Base-by-base conservation (phyloP, 192 early-diverging fungal genomes). In the Coemansia sp. region DNA sequence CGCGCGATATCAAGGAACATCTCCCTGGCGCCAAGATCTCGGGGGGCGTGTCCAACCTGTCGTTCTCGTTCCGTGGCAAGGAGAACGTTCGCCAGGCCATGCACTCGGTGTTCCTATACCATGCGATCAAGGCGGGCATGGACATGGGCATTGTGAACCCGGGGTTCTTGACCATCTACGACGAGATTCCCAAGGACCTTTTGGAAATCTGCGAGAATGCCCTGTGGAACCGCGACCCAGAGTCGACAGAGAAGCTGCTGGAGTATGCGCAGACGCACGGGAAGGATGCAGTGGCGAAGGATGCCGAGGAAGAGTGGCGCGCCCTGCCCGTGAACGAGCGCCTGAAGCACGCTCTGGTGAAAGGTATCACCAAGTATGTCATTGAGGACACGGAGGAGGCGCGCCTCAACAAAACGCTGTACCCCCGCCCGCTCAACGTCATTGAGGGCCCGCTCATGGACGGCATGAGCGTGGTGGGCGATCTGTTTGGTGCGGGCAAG, bases 121-220 rank as follows among this genome's bases (percentile, higher is more conserved):
- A 92, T 52, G 69, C 86, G 19, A 85, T 84, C 57, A 76, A 85
- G 52, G 85, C 70, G 21, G 91, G 92, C 12, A 87, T 97, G 87
- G 94, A 94, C 70, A 94, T 97, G 94, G 94, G 94, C 56, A 97
- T 97, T 51, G 94, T 97, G 56, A 94, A 94, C 61, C 90, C 94
- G 5, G 94, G 92, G 45, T 90, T 90, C 79, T 76, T 95, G 73
- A 91, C 92, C 30, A 92, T 94, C 42, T 94, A 97, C 52, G 90
- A 92, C 59, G 92, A 97, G 30, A 91, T 97, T 44, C 91, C 91
- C 46, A 91, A 92, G 68, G 92, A 97, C 74, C 72, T 97, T 19
- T 62, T 94, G 26, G 65, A 89, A 46, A 79, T 97, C 28, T 97
- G 94, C 67, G 94, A 97, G 61, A 79, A 90, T 55, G 92, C 92